Percentiles rank a stretch among this genome's conserved stretches.
Evolutionary conservation across 2,329 filamentous ascomycete species (phyloP).

Genomic region (Pyricularia grisea): DNA sequence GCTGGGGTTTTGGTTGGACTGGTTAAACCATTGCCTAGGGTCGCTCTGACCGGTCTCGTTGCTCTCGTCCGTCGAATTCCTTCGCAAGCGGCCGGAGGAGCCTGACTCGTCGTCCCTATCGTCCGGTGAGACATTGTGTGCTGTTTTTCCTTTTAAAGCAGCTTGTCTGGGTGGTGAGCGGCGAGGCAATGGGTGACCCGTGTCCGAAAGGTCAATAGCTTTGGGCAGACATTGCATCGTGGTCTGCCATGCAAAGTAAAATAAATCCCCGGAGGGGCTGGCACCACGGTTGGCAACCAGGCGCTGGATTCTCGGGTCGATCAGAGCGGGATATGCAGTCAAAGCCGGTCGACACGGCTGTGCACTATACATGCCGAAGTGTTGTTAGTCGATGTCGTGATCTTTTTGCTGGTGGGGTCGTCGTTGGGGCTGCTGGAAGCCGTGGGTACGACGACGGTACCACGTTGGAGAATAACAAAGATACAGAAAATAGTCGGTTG

Average conservation of each 20-base stretch:
- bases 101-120: conserved; percentile 5
- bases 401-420: not conserved
- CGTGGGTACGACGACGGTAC: not conserved
- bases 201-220: conserved; percentile 8
- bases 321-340: not conserved
- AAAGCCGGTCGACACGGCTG: not conserved
- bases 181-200: conserved; percentile 32
- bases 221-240: not conserved
- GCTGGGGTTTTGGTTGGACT: conserved; percentile 39
- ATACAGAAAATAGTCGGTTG: not conserved
- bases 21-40: conserved; percentile 44
- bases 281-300: not conserved
- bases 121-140: not conserved
- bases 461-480: not conserved
- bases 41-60: conserved; percentile 39
- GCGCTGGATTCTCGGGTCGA: not conserved
- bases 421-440: not conserved
- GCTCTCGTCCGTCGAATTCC: conserved; percentile 40
- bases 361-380: not conserved
- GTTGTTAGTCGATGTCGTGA: not conserved
- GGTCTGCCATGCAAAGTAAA: not conserved
- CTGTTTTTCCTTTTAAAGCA: not conserved
- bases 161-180: not conserved
- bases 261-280: not conserved
- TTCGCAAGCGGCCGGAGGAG: conserved; percentile 15